Evolutionary conservation across 192 early-diverging fungal species (phyloP), one percentile per base, ranked within the genome.

Genomic region (Diversispora eburnea): DNA sequence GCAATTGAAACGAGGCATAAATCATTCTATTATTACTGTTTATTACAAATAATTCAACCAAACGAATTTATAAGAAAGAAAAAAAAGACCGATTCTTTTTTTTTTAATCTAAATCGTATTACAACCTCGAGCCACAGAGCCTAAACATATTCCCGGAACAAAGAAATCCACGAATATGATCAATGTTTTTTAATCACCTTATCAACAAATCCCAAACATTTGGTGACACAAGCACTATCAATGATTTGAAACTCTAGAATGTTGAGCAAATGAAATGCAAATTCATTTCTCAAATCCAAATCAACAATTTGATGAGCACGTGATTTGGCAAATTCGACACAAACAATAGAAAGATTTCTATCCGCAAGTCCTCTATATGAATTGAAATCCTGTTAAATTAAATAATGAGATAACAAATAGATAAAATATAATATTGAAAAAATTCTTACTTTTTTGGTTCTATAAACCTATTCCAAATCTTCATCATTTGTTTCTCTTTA

Each of bases 401-500:
- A n/a, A 19, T 33, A 51, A 15, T 8, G 6, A 39, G 12, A 10
- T 22, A n/a, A 67, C 12, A 15, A 39, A 25, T 39, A 8, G 9
- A 20, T 46, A 3, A 10, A 46, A 15, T 17, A 49, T 12, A 52
- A 13, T n/a, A 47, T 33, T 45, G 47, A 33, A 25, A 46, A 67
- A 1, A 51, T 20, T 9, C 7, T 22, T 73, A 73, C 71, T 13
- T 62, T 39, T 62, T 25, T 51, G 57, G 71, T 49, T 59, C 57
- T 49, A 73, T 47, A 9, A 47, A 57, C 45, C 71, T 73, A 33
- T 73, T 73, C 71, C 71, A 73, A 10, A 73, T 59, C 19, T 62
- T 73, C 60, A 73, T 73, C 45, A 73, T 55, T 59, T 47, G 13
- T 61, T 73, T 73, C 25, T 73, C 71, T 41, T 55, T 47, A 51